Evolutionary conservation across 768 basidiomycete species (phyloP).

Genomic region (Calocybe cyanea): DNA sequence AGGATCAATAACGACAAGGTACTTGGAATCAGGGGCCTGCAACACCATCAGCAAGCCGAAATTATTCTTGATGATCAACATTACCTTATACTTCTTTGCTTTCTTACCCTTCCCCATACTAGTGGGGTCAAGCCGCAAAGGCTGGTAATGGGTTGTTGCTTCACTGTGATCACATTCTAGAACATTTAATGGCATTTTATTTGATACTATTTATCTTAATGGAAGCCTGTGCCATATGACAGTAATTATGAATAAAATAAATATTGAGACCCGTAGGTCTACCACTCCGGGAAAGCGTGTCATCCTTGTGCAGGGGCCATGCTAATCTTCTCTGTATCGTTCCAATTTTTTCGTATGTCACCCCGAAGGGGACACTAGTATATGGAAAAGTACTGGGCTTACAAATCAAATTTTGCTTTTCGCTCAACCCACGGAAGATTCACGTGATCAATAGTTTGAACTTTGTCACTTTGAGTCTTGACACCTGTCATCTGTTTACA

Average conservation of each 20-base stretch:
- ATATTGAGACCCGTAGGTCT: slow-evolving; percentile 48
- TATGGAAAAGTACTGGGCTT: not conserved
- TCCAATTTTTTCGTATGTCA: slow-evolving; percentile 99
- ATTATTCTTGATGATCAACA: not conserved
- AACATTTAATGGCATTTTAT: too few relatives aligned
- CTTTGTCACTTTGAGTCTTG: not conserved
- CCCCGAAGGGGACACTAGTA: slow-evolving; percentile 72
- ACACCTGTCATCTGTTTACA: not conserved
- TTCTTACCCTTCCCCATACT: slow-evolving; percentile 6
- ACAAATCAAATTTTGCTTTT: slow-evolving; percentile 18
- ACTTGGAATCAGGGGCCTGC: slow-evolving; percentile 15
- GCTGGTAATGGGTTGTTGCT: too few relatives aligned
- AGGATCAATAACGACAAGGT: slow-evolving; percentile 26
- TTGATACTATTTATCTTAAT: too few relatives aligned
- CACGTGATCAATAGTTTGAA: not conserved
- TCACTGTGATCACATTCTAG: too few relatives aligned
- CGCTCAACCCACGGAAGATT: slow-evolving; percentile 17
- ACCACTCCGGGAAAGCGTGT: slow-evolving; percentile 97
- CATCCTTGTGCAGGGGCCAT: slow-evolving; percentile 99
- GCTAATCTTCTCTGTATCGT: slow-evolving; percentile 99
- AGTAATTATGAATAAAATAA: slow-evolving; percentile 30
- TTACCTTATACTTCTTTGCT: slow-evolving; percentile 5
- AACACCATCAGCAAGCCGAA: not conserved
- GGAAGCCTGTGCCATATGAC: too few relatives aligned
- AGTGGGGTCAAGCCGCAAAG: too few relatives aligned